These are phyloP conservation scores for Linnemannia hyalina DNA, from an alignment of 192 early-diverging fungal species.

Conservation along the genomic window DNA sequence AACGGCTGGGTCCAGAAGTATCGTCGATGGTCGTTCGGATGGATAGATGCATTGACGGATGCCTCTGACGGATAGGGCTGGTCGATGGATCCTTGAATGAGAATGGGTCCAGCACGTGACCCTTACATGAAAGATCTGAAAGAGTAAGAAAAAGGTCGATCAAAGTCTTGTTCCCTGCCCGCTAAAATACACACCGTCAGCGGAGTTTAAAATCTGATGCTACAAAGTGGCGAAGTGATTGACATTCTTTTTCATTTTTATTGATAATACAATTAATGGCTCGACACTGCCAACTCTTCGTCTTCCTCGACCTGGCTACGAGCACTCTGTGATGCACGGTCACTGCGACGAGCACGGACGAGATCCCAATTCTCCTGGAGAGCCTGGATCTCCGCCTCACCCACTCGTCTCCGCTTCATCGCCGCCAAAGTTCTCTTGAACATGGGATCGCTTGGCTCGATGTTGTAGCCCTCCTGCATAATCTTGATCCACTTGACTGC, in stretches of 20 bases:
- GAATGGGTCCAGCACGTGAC: slow-evolving; percentile 1
- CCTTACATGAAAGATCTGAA: slow-evolving; percentile 12
- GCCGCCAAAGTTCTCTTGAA: slow-evolving; percentile 31
- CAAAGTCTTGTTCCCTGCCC: not conserved
- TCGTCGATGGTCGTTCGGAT: slow-evolving; percentile 18
- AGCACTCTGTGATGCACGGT: not conserved
- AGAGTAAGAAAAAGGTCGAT: slow-evolving; percentile 8
- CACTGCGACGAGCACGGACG: slow-evolving; percentile 17
- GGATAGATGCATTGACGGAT: slow-evolving; percentile 54
- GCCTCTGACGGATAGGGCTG: slow-evolving; percentile 53
- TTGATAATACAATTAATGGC: not conserved
- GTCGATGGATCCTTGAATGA: slow-evolving; percentile 53
- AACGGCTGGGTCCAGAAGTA: not conserved
- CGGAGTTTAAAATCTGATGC: not conserved
- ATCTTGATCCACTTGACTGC: slow-evolving; percentile 47
- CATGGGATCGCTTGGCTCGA: slow-evolving; percentile 51
- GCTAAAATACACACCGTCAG: not conserved
- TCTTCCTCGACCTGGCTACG: not conserved
- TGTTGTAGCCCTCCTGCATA: slow-evolving; percentile 39
- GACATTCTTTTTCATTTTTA: not conserved
- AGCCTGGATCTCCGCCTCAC: slow-evolving; percentile 27
- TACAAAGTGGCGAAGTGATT: too few species aligned
- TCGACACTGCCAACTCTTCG: not conserved
- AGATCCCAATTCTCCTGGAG: slow-evolving; percentile 36
- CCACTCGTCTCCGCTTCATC: slow-evolving; percentile 27